Percentiles rank a stretch among this genome's conserved stretches.
Conservation (phyloP, 75 land plant species). For the Ceratopteris richardii region DNA sequence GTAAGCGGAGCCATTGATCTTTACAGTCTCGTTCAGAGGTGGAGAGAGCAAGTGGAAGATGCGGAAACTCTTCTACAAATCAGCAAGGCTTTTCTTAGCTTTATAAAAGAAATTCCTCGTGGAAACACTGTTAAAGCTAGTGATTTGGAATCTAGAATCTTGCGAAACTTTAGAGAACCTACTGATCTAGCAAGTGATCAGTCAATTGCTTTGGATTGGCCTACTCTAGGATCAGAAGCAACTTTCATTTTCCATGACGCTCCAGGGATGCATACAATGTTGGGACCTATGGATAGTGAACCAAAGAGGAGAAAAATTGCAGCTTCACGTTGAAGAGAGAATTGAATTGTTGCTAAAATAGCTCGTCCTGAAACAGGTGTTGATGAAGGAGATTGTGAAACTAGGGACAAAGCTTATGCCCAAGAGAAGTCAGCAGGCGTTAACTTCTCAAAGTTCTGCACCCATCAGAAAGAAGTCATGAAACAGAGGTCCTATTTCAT, state of each 20-base stretch:
- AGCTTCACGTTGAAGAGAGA: slow-evolving; percentile 21
- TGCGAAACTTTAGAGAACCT: slow-evolving; percentile 28
- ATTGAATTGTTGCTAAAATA: slow-evolving; percentile 25
- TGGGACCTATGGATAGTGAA: slow-evolving; percentile 69
- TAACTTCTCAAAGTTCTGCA: slow-evolving; percentile 2
- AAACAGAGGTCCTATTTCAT: slow-evolving; percentile 15
- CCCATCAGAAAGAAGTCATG: slow-evolving; percentile 30
- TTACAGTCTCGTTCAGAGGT: slow-evolving; percentile 43
- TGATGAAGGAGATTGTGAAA: slow-evolving; percentile 21
- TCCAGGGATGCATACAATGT: slow-evolving; percentile 55
- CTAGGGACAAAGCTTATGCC: slow-evolving; percentile 24
- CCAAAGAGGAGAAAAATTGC: slow-evolving; percentile 42
- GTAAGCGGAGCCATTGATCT: slow-evolving; percentile 45
- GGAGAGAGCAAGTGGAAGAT: slow-evolving; percentile 84
- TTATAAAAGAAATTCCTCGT: slow-evolving; percentile 30
- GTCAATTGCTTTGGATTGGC: slow-evolving; percentile 34
- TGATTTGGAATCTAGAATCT: slow-evolving; percentile 41
- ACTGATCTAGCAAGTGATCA: slow-evolving; percentile 9
- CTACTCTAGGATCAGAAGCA: slow-evolving; percentile 39
- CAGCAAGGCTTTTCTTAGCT: slow-evolving; percentile 25
- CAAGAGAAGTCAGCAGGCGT: background rate
- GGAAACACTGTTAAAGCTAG: slow-evolving; percentile 41
- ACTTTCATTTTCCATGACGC: slow-evolving; percentile 31
- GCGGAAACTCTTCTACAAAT: slow-evolving; percentile 65
- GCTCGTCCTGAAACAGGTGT: slow-evolving; percentile 49